Evolutionary conservation across 2,329 filamentous ascomycete genomes (phyloP), one percentile per base, ranked within the genome.

Genomic region (Didymella exigua): DNA sequence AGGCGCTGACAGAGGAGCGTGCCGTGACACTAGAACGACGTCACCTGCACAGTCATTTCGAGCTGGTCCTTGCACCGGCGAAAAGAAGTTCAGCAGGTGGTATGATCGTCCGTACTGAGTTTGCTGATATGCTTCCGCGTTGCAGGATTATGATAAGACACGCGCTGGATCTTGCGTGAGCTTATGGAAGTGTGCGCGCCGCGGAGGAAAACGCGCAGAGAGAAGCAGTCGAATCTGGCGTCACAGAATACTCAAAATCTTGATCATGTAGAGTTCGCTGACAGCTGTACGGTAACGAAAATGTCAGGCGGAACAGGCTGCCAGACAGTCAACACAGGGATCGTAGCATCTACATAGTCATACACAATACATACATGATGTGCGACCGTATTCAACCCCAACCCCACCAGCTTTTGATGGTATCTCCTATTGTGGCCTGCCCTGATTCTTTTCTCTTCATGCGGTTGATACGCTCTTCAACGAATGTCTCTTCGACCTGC

Each of bases 381-480:
- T 31, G 42, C n/a, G n/a, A 31, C 16, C 26, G 44, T 23, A 31
- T 21, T 70, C 58, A 70, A 34, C 57, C 66, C 73, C 73, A 75
- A 2, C 73, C 73, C 72, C 73, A 75, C 50, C 65, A 62, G 9
- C 61, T 66, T 49, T 76, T 76, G 21, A 76, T 72, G 3, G 61
- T 71, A 59, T 76, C 74, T 9, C 74, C 74, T 48, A 76, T 61
- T 0, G 73, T 75, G 4, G 70, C 67, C 49, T 73, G 70, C 0
- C 74, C 74, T 13, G 67, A 59, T 46, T 74, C 69, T 52, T 60
- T 71, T 49, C 69, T 63, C 66, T 73, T 69, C 66, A 74, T 67
- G 16, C 72, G 66, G 21, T 67, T 66, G 50, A 73, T 68, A 4
- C 71, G 66, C 57, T 74, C 71, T 54, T 72, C 67, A 10, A 74